Evolutionary conservation across 352 stramenopile species (phyloP).

Genomic region (Thalassiosira mediterranea): DNA sequence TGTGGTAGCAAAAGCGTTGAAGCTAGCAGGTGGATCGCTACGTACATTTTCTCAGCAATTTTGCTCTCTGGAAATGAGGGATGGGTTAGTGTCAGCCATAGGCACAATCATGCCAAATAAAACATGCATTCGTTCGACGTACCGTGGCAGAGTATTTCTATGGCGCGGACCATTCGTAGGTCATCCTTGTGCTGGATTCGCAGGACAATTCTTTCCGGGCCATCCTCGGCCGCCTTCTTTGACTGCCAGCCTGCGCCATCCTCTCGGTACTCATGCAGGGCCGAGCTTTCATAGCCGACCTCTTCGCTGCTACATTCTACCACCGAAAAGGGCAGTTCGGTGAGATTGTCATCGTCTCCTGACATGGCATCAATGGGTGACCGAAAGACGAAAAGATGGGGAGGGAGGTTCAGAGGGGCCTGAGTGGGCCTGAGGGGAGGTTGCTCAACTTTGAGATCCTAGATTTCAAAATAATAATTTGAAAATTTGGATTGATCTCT

Average conservation of each 20-base stretch:
- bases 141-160: conserved; percentile 91
- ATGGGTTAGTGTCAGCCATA: too few species aligned
- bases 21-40: too few species aligned
- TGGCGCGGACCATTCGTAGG: conserved; percentile 10
- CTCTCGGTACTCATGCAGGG: conserved; percentile 10
- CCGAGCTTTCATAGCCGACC: conserved; percentile 10
- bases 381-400: too few species aligned
- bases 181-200: conserved; percentile 27
- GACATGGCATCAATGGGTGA: conserved; percentile 5
- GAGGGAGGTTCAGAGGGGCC: too few species aligned
- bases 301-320: conserved; percentile 34
- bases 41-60: too few species aligned
- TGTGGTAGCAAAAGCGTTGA: too few species aligned
- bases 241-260: conserved; percentile 37
- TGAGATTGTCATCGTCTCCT: conserved; percentile 11
- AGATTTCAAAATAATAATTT: too few species aligned
- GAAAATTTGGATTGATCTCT: too few species aligned
- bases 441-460: too few species aligned
- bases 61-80: too few species aligned
- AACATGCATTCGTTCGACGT: conserved; percentile 92
- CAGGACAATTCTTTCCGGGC: conserved; percentile 21
- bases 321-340: conserved; percentile 27
- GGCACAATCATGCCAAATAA: too few species aligned
- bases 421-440: too few species aligned
- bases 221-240: not conserved